Base-by-base conservation (phyloP, 129 eudicot species). In the Dittrichia graveolens region DNA sequence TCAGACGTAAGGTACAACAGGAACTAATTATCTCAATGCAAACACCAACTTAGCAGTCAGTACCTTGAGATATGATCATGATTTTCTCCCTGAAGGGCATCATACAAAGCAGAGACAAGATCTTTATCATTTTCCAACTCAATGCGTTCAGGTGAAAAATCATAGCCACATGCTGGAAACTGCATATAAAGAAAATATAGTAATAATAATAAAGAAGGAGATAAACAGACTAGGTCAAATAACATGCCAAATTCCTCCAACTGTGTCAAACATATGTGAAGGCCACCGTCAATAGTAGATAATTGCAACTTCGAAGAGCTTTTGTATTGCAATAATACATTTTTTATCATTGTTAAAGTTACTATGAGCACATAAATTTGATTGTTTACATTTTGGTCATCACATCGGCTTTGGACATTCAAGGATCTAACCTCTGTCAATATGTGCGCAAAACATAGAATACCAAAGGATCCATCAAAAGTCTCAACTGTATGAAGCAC, bases 81-180 rank as follows among this genome's bases (percentile, higher is more conserved):
- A 61, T 71, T 54, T 73, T 83, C 99, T 81, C 89, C 97, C 61
- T 84, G 90, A 67, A 94, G 80, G 57, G 85, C 93, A 44, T 86
- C 96, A 62, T 73, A 65, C 65, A 90, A 81, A 79, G 85, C 85
- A 88, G 93, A 82, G 53, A 74, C 85, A n/a, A 94, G 79, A 67
- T 86, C 96, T 64, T 79, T 87, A 68, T 79, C 79, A 44, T 78
- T 81, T 79, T 86, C 90, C 61, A 81, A 13, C 72, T 90, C 88
- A 45, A 86, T 81, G 65, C 78, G 75, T 40, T 85, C 94, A 19
- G 84, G 74, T 74, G 86, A 75, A 58, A 84, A 69, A 65, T 84
- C 92, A 41, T 86, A 77, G 79, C 84, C 82, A 76, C 93, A 81
- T 63, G 91, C 84, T 43, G 99, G 99, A 74, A 88, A 95, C 99